These are phyloP conservation scores for Stagonosporopsis rhizophila DNA, from an alignment of 2,329 filamentous ascomycete species.

Conservation along the genomic window DNA sequence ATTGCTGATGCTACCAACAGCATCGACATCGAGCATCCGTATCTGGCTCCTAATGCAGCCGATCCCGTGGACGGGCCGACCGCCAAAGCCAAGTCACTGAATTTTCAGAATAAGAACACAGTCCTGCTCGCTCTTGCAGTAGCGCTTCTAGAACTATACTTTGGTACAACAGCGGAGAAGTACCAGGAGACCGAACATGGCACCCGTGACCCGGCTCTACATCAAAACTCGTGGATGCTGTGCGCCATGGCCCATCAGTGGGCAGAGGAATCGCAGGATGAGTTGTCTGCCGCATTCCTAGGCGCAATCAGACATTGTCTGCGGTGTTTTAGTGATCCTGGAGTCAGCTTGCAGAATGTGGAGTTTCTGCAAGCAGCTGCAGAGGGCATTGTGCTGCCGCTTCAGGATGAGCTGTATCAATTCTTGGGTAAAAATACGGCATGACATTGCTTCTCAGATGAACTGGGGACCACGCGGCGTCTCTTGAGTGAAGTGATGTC, in stretches of 20 bases:
- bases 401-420: slow-evolving; percentile 48
- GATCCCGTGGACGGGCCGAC: neutral
- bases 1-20: slow-evolving; percentile 23
- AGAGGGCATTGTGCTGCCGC: slow-evolving; percentile 46
- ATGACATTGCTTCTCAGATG: slow-evolving; percentile 12
- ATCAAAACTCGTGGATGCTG: slow-evolving; percentile 39
- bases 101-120: slow-evolving; percentile 45
- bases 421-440: slow-evolving; percentile 41
- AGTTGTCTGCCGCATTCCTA: slow-evolving; percentile 47
- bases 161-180: slow-evolving; percentile 43
- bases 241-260: slow-evolving; percentile 45
- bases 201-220: slow-evolving; percentile 17
- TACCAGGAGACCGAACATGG: slow-evolving; percentile 35
- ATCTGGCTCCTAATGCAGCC: slow-evolving; percentile 31
- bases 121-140: slow-evolving; percentile 46
- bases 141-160: slow-evolving; percentile 47
- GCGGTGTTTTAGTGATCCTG: slow-evolving; percentile 44
- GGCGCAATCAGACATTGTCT: slow-evolving; percentile 46
- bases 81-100: slow-evolving; percentile 7
- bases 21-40: slow-evolving; percentile 44
- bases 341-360: slow-evolving; percentile 42
- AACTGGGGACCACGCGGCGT: too few relatives aligned
- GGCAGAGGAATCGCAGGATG: slow-evolving; percentile 43
- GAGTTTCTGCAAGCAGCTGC: slow-evolving; percentile 48
- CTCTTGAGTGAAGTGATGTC: neutral